phyloP scores from a whole-genome alignment of 2,329 filamentous ascomycete species.

The Clonostachys rosea region DNA sequence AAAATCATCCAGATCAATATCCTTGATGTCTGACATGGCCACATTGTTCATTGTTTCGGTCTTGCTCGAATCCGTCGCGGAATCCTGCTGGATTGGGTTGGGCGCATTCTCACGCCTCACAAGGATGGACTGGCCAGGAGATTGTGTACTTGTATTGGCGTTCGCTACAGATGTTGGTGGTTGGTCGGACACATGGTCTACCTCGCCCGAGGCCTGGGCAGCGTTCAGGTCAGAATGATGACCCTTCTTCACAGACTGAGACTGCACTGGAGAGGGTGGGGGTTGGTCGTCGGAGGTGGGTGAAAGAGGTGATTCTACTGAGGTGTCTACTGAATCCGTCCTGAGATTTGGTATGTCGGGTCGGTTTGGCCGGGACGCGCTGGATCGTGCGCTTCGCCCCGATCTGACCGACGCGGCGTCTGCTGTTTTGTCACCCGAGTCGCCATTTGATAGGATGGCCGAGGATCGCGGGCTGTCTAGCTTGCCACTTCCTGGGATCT shows the following conservation, averaged over 20 bases:
- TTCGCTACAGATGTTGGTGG: slow-evolving; percentile 66
- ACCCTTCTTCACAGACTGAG: slow-evolving; percentile 65
- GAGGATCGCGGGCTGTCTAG: slow-evolving; percentile 81
- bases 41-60: slow-evolving; percentile 48
- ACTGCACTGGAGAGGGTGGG: slow-evolving; percentile 86
- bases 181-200: slow-evolving; percentile 89
- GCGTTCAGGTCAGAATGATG: slow-evolving; percentile 69
- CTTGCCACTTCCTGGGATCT: slow-evolving; percentile 72
- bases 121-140: slow-evolving; percentile 84
- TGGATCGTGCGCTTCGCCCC: slow-evolving; percentile 53
- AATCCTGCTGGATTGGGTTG: slow-evolving; percentile 53
- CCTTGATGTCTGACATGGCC: slow-evolving; percentile 86
- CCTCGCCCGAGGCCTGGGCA: slow-evolving; percentile 82
- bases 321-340: slow-evolving; percentile 33
- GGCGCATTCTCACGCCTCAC: slow-evolving; percentile 72
- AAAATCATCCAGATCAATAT: slow-evolving; percentile 94
- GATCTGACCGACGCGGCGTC: slow-evolving; percentile 76
- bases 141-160: slow-evolving; percentile 53
- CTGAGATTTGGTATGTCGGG: slow-evolving; percentile 34
- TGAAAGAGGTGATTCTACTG: slow-evolving; percentile 18
- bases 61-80: slow-evolving; percentile 35
- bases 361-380: slow-evolving; percentile 37
- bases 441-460: slow-evolving; percentile 18
- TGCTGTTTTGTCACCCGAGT: slow-evolving; percentile 57
- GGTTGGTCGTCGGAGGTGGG: slow-evolving; percentile 48